Conservation (phyloP, 805 yeast species). For the Starmera caribaea region DNA sequence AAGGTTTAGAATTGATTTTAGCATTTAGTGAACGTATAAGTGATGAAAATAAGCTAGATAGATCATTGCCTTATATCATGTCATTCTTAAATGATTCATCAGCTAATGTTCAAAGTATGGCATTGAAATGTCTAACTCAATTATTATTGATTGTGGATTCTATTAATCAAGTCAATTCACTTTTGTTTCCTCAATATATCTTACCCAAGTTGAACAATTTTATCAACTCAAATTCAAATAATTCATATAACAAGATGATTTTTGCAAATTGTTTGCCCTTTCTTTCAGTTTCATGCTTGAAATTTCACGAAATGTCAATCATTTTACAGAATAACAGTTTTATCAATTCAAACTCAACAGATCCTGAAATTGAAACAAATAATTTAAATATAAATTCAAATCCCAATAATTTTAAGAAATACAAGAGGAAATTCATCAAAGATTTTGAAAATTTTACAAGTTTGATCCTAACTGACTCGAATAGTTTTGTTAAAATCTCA, state of each 20-base stretch:
- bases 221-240: slow-evolving; percentile 22
- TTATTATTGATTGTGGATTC: slow-evolving; percentile 52
- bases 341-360: slow-evolving; percentile 22
- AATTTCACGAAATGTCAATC: slow-evolving; percentile 53
- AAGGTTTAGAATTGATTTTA: slow-evolving; percentile 67
- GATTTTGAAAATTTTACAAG: slow-evolving; percentile 61
- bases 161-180: slow-evolving; percentile 65
- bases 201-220: slow-evolving; percentile 55
- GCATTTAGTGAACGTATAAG: slow-evolving; percentile 67
- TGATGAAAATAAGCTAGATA: slow-evolving; percentile 79
- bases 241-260: slow-evolving; percentile 45
- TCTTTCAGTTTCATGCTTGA: slow-evolving; percentile 54
- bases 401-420: slow-evolving; percentile 21
- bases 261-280: slow-evolving; percentile 68
- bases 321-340: slow-evolving; percentile 28
- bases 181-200: slow-evolving; percentile 74
- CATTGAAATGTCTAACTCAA: slow-evolving; percentile 59
- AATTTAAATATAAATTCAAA: slow-evolving; percentile 23
- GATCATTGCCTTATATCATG: slow-evolving; percentile 74
- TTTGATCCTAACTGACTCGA: slow-evolving; percentile 59
- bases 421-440: slow-evolving; percentile 35
- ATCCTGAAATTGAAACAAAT: slow-evolving; percentile 33
- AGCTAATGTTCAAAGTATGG: slow-evolving; percentile 54
- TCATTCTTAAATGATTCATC: slow-evolving; percentile 62
- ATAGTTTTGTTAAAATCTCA: slow-evolving; percentile 57